phyloP scores from a whole-genome alignment of 2,329 filamentous ascomycete species.

The Penicillium capsulatum region DNA sequence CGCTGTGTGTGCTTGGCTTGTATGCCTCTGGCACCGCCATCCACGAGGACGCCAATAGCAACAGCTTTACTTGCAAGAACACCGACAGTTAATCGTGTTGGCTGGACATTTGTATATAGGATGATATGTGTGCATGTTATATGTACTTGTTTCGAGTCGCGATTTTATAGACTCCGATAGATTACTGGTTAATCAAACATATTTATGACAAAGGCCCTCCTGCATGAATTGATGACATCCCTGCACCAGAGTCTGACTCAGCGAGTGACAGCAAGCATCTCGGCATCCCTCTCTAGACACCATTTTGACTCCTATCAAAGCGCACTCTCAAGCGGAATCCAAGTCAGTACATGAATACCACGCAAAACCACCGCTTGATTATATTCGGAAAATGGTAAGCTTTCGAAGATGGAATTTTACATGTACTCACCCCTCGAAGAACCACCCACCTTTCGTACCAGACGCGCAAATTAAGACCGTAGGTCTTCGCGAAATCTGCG shows the following conservation, averaged over 20 bases:
- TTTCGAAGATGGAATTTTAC: too few relatives aligned
- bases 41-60: constrained; percentile 24
- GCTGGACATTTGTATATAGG: not conserved
- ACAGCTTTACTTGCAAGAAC: constrained; percentile 39
- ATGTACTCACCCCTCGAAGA: too few relatives aligned
- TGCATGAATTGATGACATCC: not conserved
- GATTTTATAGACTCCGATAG: too few relatives aligned
- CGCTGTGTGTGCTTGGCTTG: constrained; percentile 21
- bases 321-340: too few relatives aligned
- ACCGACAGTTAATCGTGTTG: constrained; percentile 16
- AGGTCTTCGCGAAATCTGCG: constrained; percentile 19
- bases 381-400: too few relatives aligned
- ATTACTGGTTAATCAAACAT: constrained; percentile 14
- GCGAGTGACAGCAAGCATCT: too few relatives aligned
- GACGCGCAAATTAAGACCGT: constrained; percentile 7
- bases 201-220: not conserved
- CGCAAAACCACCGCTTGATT: constrained; percentile 5
- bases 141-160: too few relatives aligned
- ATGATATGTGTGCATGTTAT: not conserved
- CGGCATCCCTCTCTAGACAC: too few relatives aligned
- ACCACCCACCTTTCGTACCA: too few relatives aligned
- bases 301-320: too few relatives aligned
- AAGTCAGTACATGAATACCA: too few relatives aligned
- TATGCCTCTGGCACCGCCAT: constrained; percentile 27
- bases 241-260: too few relatives aligned